Percentiles rank a stretch among this genome's conserved stretches.
Evolutionary conservation across 2,329 filamentous ascomycete species (phyloP).

Genomic region (Cordyceps pruinosa): DNA sequence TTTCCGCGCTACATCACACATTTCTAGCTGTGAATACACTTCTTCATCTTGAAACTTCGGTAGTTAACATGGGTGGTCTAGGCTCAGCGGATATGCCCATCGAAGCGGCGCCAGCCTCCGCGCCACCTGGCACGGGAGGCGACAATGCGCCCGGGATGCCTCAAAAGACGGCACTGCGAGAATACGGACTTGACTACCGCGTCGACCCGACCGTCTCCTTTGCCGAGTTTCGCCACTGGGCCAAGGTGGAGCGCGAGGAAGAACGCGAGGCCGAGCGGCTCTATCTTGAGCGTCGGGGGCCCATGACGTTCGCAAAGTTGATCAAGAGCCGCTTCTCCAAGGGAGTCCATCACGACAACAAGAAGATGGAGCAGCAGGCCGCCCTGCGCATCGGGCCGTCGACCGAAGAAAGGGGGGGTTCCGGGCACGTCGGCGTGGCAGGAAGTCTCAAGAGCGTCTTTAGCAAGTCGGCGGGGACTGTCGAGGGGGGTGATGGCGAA

Average conservation of each 20-base stretch:
- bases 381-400: not conserved
- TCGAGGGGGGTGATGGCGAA: not conserved
- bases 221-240: slow-evolving; percentile 20
- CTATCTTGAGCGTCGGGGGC: slow-evolving; percentile 13
- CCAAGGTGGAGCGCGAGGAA: slow-evolving; percentile 17
- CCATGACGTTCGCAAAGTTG: slow-evolving; percentile 13
- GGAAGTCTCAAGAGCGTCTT: not conserved
- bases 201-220: slow-evolving; percentile 15
- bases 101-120: not conserved
- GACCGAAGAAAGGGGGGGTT: not conserved
- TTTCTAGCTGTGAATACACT: too few relatives aligned
- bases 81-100: not conserved
- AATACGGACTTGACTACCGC: slow-evolving; percentile 3
- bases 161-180: not conserved
- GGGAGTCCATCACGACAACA: slow-evolving; percentile 13
- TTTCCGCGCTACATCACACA: too few relatives aligned
- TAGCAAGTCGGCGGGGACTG: not conserved
- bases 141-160: not conserved
- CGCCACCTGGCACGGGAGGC: too few relatives aligned
- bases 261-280: slow-evolving; percentile 16
- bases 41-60: not conserved
- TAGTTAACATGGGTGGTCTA: not conserved
- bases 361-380: slow-evolving; percentile 1
- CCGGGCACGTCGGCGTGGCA: not conserved
- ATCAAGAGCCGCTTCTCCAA: slow-evolving; percentile 16